These are phyloP conservation scores for Colletotrichum lindemuthianum DNA, from an alignment of 2,329 filamentous ascomycete species.

Conservation along the genomic window DNA sequence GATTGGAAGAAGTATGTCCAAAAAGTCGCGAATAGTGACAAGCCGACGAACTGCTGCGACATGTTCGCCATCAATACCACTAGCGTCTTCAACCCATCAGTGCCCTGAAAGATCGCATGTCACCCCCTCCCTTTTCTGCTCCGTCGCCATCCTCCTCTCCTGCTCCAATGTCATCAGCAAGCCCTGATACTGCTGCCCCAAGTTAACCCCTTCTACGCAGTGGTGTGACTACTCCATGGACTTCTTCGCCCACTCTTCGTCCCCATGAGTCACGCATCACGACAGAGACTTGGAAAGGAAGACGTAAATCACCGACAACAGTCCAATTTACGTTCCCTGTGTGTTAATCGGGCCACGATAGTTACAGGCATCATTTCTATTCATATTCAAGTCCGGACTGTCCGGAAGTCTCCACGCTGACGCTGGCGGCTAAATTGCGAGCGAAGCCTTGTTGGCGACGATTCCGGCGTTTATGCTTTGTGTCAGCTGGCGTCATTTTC, in stretches of 20 bases:
- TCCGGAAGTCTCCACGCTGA: slow-evolving; percentile 45
- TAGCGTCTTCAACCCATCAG: slow-evolving; percentile 37
- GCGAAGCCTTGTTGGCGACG: slow-evolving; percentile 52
- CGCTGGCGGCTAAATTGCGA: slow-evolving; percentile 45
- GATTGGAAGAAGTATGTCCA: no score
- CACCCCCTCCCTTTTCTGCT: slow-evolving; percentile 40
- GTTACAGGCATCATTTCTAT: slow-evolving; percentile 42
- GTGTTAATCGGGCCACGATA: slow-evolving; percentile 53
- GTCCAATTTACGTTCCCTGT: slow-evolving; percentile 54
- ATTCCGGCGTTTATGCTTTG: slow-evolving; percentile 47
- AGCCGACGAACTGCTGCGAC: no score
- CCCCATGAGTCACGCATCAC: slow-evolving; percentile 44
- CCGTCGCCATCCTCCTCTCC: slow-evolving; percentile 39
- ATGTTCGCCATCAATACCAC: slow-evolving; percentile 41
- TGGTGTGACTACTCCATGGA: slow-evolving; percentile 32
- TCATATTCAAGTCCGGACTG: slow-evolving; percentile 37
- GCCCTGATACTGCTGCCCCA: slow-evolving; percentile 41
- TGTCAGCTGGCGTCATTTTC: background rate
- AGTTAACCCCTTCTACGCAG: slow-evolving; percentile 40
- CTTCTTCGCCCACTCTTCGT: slow-evolving; percentile 37
- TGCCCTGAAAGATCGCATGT: slow-evolving; percentile 43
- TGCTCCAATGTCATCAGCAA: slow-evolving; percentile 38
- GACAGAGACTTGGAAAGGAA: slow-evolving; percentile 51
- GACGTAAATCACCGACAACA: slow-evolving; percentile 50
- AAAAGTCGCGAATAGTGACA: no score